Conservation (phyloP, 169 alveolate species). For the Toxoplasma gondii region DNA sequence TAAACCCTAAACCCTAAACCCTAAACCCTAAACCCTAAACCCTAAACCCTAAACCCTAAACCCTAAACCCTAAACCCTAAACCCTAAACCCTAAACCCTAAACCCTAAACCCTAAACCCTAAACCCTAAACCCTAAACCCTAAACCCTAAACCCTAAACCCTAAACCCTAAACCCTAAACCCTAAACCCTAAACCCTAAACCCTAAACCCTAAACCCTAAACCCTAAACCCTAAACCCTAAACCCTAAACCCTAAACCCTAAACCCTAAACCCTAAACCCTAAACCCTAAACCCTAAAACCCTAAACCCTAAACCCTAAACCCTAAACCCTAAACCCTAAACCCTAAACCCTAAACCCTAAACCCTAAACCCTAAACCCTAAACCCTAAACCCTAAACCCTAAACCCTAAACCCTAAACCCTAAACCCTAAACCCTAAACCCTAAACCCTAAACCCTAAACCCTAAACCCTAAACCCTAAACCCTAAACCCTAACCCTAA, state of each 20-base stretch:
- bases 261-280: slow-evolving; percentile 6
- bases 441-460: neutral
- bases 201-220: neutral
- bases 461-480: neutral
- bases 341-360: neutral
- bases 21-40: neutral
- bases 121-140: neutral
- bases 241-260: slow-evolving; percentile 2
- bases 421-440: slow-evolving; percentile 4
- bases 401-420: slow-evolving; percentile 4
- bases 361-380: neutral
- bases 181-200: neutral
- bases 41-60: neutral
- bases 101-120: slow-evolving; percentile 6
- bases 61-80: neutral
- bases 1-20: neutral
- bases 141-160: slow-evolving; percentile 4
- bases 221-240: slow-evolving; percentile 6
- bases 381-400: neutral
- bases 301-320: neutral
- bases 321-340: neutral
- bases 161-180: slow-evolving; percentile 4
- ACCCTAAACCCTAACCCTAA: neutral
- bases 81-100: neutral
- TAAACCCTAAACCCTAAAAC: neutral